Evolutionary conservation across 805 yeast genomes (phyloP), one percentile per base, ranked within the genome.

Genomic region (Candida coleopterorum): DNA sequence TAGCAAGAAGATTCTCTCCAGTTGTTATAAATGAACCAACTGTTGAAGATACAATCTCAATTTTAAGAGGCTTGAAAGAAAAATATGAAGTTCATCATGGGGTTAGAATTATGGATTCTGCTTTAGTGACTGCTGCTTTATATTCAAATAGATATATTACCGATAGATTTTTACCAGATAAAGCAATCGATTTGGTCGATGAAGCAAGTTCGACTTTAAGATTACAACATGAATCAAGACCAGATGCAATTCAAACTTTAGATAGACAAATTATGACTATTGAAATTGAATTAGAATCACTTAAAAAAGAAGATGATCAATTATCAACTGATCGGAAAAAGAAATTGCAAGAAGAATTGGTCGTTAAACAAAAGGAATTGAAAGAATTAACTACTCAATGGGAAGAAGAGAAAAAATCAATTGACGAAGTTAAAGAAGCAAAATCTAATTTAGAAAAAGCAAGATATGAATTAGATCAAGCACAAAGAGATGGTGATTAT

Each of bases 31-130:
- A 77, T 41, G 97, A 93, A 54, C 98, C 98, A 12, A 69, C 83
- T 4, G 96, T 89, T 2, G 80, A 83, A 42, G 97, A 90, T 56
- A 82, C 97, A 0, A 87, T 90, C 37, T 82, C 95, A 18, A 90
- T 90, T 42, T 67, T 93, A 41, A 77, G 98, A 53, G 98, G 98
- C 4, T 71, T 90, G 51, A 89, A 90, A 56, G 97, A 90, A 53
- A 75, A 84, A 43, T 90, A 90, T 56, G 98, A 90, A 55, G 96
- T 90, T 2, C 98, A 90, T 52, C 98, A 90, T 53, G 98, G 98
- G 63, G 98, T 90, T 6, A 76, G 96, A 45, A 86, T 90, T 41
- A 75, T 90, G 3, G 98, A 90, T 55, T 75, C 88, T 33, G 96
- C 98, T 0, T 68, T 90, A 38, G 97, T 90, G 2, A 84, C 96